Evolutionary conservation across 768 basidiomycete species (phyloP).

Genomic region (Leccinum subgranulosum): DNA sequence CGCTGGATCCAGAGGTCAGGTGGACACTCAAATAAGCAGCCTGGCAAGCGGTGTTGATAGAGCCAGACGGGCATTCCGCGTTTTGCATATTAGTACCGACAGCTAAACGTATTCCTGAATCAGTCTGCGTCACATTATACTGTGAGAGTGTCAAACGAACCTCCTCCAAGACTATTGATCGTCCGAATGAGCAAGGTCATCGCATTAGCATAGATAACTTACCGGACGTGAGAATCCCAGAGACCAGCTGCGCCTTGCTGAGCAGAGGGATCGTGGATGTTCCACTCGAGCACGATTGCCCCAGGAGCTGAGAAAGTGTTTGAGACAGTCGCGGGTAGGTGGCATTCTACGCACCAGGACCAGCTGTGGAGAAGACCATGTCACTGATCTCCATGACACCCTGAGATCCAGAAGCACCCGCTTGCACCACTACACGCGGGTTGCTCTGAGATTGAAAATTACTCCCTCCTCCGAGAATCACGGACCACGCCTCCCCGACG

Average conservation of each 20-base stretch:
- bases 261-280: constrained; percentile 52
- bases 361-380: constrained; percentile 57
- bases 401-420: constrained; percentile 42
- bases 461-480: constrained; percentile 42
- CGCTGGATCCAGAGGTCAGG: constrained; percentile 50
- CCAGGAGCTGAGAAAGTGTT: constrained; percentile 32
- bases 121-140: constrained; percentile 33
- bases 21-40: constrained; percentile 68
- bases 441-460: constrained; percentile 38
- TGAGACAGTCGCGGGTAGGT: background rate
- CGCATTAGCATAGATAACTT: background rate
- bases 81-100: constrained; percentile 51
- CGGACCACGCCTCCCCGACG: constrained; percentile 49
- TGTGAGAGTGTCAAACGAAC: background rate
- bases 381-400: constrained; percentile 63
- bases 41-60: constrained; percentile 45
- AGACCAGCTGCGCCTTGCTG: constrained; percentile 49
- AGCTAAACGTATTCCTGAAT: constrained; percentile 34
- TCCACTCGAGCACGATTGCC: constrained; percentile 54
- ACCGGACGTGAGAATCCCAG: constrained; percentile 47
- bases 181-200: constrained; percentile 30
- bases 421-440: constrained; percentile 41
- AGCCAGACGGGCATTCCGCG: constrained; percentile 41
- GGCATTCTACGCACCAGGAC: constrained; percentile 33
- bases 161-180: constrained; percentile 29